Evolutionary conservation across 1,284 basidiomycete genomes (phyloP), one percentile per base, ranked within the genome.

Genomic region (Boletus smithii): DNA sequence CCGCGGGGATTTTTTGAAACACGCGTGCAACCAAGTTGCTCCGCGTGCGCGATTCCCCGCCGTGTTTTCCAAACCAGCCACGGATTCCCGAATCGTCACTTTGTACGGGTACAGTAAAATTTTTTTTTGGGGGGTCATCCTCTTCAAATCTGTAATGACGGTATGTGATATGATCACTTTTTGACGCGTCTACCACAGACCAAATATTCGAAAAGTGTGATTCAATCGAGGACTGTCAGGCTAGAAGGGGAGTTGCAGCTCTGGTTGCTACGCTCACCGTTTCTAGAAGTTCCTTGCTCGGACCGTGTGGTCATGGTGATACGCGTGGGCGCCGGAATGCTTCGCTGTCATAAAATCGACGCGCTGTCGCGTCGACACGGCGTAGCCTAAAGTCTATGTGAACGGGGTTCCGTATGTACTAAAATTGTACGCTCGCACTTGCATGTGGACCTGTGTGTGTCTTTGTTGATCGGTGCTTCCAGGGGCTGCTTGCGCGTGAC

Each of bases 221-320:
- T n/a, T n/a, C n/a, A n/a, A n/a, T n/a, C n/a, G n/a, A n/a, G n/a
- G n/a, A n/a, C n/a, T n/a, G n/a, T n/a, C n/a, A n/a, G n/a, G n/a
- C n/a, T n/a, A n/a, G n/a, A n/a, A n/a, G n/a, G n/a, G n/a, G n/a
- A n/a, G n/a, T n/a, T n/a, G n/a, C n/a, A n/a, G n/a, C n/a, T 7
- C 11, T 13, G 30, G 8, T 32, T 5, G 9, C 22, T 23, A 18
- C 18, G 33, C 33, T 13, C 23, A 14, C 22, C 5, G 14, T 18
- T 34, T 17, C 17, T 20, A 20, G 13, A 32, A 16, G 11, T 16
- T 42, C 11, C 18, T 22, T 36, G 22, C 11, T 43, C 41, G 20
- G 32, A 24, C 35, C 38, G 35, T 29, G 54, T 45, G 31, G 42
- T 18, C 44, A 58, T 48, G 44, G 45, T 20, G 33, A 52, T 30